Conservation (phyloP, 345 rosid genomes). For the Bruguiera parviflora region DNA sequence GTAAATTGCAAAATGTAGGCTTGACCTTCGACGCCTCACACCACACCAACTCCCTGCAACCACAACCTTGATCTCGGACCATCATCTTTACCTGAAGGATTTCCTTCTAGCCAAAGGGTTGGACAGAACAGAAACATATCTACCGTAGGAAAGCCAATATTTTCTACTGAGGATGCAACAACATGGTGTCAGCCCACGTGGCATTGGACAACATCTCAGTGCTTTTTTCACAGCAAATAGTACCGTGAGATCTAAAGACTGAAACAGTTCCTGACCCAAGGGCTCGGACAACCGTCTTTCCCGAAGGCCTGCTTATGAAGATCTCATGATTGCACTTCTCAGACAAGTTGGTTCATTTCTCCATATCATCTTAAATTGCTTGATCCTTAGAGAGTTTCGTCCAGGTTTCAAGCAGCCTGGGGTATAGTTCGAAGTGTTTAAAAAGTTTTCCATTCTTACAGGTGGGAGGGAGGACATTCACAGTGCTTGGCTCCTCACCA, state of each 20-base stretch:
- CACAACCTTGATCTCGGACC: slow-evolving; percentile 34
- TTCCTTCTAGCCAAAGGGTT: slow-evolving; percentile 48
- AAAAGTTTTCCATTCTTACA: slow-evolving; percentile 21
- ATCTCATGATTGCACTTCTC: slow-evolving; percentile 80
- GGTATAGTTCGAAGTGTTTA: not conserved
- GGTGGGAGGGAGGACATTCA: slow-evolving; percentile 51
- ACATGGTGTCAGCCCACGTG: slow-evolving; percentile 27
- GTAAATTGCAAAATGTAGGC: slow-evolving; percentile 68
- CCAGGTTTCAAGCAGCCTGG: not conserved
- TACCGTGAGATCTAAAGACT: slow-evolving; percentile 57
- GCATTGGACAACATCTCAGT: slow-evolving; percentile 36
- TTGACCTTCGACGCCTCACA: slow-evolving; percentile 46
- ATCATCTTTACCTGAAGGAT: slow-evolving; percentile 42
- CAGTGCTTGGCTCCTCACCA: not conserved
- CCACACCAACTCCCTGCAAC: slow-evolving; percentile 39
- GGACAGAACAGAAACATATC: slow-evolving; percentile 41
- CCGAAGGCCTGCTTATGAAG: slow-evolving; percentile 62
- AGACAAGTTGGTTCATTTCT: slow-evolving; percentile 52
- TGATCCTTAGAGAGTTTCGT: not conserved
- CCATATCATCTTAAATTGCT: not conserved
- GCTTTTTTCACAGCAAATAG: slow-evolving; percentile 26
- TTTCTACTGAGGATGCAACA: slow-evolving; percentile 31
- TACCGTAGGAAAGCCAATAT: slow-evolving; percentile 27
- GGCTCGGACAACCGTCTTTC: slow-evolving; percentile 39
- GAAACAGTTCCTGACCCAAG: slow-evolving; percentile 51